Conservation (phyloP, 805 yeast genomes). For the Suhomyces pyralidae region DNA sequence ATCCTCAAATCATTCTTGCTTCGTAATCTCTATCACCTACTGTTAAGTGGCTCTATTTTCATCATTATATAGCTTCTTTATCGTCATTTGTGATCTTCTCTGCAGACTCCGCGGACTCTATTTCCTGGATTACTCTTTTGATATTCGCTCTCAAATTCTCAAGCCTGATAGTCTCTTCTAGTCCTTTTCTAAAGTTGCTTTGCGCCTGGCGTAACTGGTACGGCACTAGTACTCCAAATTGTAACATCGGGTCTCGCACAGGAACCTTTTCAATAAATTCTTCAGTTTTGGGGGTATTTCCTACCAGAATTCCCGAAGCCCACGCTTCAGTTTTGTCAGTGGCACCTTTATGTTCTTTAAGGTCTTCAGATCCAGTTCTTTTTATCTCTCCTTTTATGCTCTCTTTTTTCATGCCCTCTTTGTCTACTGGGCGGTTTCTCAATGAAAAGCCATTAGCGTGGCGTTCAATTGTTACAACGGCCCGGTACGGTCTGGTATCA, state of each 20-base stretch:
- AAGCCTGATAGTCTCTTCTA: slow-evolving; percentile 18
- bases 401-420: slow-evolving; percentile 2
- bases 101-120: slow-evolving; percentile 3
- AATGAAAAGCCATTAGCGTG: slow-evolving; percentile 1
- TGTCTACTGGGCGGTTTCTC: too few species aligned
- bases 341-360: neutral
- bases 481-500: slow-evolving; percentile 34
- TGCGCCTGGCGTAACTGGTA: slow-evolving; percentile 19
- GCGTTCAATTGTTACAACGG: slow-evolving; percentile 20
- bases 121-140: slow-evolving; percentile 12
- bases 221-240: slow-evolving; percentile 25
- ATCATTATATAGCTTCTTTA: too few species aligned
- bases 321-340: neutral
- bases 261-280: neutral
- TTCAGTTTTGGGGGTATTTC: neutral
- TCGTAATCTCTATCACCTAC: too few species aligned
- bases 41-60: too few species aligned
- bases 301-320: neutral
- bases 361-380: neutral
- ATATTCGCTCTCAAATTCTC: slow-evolving; percentile 21
- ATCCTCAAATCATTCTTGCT: too few species aligned
- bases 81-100: too few species aligned
- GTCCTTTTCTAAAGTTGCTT: slow-evolving; percentile 12
- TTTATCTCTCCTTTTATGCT: too few species aligned
- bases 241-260: slow-evolving; percentile 17